phyloP scores from a whole-genome alignment of 2,329 filamentous ascomycete species.

The Fusarium torreyae region DNA sequence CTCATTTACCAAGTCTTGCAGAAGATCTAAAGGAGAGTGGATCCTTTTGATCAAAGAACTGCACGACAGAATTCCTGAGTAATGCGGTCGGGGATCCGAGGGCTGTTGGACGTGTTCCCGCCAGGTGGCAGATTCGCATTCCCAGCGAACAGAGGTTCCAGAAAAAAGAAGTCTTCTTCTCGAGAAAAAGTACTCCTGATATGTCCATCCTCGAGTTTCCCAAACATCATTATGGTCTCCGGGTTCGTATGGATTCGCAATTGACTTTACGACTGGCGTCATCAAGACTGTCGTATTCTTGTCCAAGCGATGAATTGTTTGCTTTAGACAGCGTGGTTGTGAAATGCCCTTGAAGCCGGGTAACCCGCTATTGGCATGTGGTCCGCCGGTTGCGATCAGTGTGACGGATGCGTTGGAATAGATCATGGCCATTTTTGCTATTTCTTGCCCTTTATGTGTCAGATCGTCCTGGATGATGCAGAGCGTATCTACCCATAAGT shows the following conservation, averaged over 20 bases:
- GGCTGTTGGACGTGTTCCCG: neutral
- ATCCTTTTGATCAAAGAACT: neutral
- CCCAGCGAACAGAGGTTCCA: neutral
- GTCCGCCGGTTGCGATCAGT: neutral
- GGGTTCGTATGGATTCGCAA: neutral
- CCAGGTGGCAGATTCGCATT: neutral
- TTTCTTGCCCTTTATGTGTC: neutral
- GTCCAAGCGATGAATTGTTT: neutral
- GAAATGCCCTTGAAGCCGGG: neutral
- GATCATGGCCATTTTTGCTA: neutral
- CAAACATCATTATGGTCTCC: neutral
- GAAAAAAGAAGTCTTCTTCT: neutral
- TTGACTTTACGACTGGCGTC: neutral
- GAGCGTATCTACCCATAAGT: neutral
- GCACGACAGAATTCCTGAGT: neutral
- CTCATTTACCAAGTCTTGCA: neutral
- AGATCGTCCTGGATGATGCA: neutral
- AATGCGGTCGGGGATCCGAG: neutral
- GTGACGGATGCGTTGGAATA: neutral
- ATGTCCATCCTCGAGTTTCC: neutral
- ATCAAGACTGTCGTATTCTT: neutral
- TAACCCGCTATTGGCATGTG: conserved; percentile 1
- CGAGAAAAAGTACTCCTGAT: neutral
- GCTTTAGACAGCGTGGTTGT: neutral
- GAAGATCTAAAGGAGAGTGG: neutral